Base-by-base conservation (phyloP, 768 basidiomycete genomes). In the Rossbeevera mucosa region DNA sequence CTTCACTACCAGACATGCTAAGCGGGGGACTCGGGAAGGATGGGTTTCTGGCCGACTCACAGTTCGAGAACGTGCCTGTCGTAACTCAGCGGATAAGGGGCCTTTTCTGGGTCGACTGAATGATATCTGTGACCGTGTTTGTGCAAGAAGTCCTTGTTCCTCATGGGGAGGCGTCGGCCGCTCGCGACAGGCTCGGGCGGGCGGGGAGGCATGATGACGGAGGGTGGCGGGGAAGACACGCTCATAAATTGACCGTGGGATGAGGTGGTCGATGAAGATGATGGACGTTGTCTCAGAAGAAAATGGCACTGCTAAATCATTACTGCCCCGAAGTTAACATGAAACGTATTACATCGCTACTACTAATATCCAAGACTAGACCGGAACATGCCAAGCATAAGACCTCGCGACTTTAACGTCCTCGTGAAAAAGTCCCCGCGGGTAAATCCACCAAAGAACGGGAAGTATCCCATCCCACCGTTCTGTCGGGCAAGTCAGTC, bases 11-110 rank as follows among this genome's bases (percentile, higher is more conserved):
- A 29, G 13, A n/a, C 20, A 16, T 25, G 43, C 24, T 65, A 54
- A 60, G 52, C 21, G 13, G n/a, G 30, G 13, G 12, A 24, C 29
- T 36, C 26, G 29, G 40, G 24, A 28, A 26, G 25, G 0, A 48
- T 21, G n/a, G 29, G 21, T 3, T 16, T 44, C 5, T n/a, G 20
- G 22, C 16, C 1, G 11, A 74, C 82, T 64, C 66, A 89, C 88
- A 86, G 70, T 60, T 88, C 86, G 38, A 89, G 70, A 49, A 87
- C 72, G 40, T 81, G 71, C 47, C 75, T 76, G 64, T 88, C 83
- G 64, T 88, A 90, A 22, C 80, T 83, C 31, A 86, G 63, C 1
- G 88, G 88, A 72, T 91, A 91, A 2, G 87, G 88, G 2, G 85
- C 88, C 71, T 90, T 88, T 64, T 87, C 85, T 33, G 75, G 76